These are phyloP conservation scores for Nectriaceae sp. DNA, from an alignment of 2,329 filamentous ascomycete species.

Conservation along the genomic window DNA sequence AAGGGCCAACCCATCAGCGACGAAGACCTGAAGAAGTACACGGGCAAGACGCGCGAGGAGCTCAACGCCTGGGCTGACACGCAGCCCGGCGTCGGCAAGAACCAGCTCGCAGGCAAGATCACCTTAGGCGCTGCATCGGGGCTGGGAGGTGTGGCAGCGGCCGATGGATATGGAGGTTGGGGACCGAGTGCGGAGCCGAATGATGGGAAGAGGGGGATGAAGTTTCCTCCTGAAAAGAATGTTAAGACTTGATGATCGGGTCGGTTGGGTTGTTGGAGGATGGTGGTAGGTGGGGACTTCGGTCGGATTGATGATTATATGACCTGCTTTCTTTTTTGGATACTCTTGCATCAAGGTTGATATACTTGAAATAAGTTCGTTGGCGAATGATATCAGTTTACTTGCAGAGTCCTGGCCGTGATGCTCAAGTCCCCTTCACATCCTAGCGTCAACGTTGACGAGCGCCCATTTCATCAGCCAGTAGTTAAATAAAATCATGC, in stretches of 20 bases:
- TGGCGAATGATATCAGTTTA: no score
- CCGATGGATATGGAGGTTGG: slow-evolving; percentile 37
- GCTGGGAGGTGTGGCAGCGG: slow-evolving; percentile 31
- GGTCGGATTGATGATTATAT: background rate
- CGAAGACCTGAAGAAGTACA: slow-evolving; percentile 43
- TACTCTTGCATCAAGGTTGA: no score
- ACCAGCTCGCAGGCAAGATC: slow-evolving; percentile 39
- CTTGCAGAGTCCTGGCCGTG: no score
- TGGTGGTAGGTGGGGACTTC: background rate
- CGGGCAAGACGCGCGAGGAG: slow-evolving; percentile 39
- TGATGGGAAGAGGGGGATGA: slow-evolving; percentile 33
- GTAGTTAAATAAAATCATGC: no score
- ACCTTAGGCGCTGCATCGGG: slow-evolving; percentile 32
- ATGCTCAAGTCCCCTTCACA: no score
- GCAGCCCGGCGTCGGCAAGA: slow-evolving; percentile 41
- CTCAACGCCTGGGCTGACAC: slow-evolving; percentile 40
- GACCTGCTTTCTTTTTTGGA: no score
- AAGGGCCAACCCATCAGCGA: slow-evolving; percentile 35
- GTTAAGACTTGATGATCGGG: no score
- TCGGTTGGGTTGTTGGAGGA: background rate
- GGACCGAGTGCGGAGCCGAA: slow-evolving; percentile 30
- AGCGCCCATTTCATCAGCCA: no score
- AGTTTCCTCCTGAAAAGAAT: slow-evolving; percentile 32
- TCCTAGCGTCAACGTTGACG: no score
- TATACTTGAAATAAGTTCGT: no score